Evolutionary conservation across 2,329 filamentous ascomycete genomes (phyloP), one percentile per base, ranked within the genome.

Genomic region (Aspergillus bombycis): DNA sequence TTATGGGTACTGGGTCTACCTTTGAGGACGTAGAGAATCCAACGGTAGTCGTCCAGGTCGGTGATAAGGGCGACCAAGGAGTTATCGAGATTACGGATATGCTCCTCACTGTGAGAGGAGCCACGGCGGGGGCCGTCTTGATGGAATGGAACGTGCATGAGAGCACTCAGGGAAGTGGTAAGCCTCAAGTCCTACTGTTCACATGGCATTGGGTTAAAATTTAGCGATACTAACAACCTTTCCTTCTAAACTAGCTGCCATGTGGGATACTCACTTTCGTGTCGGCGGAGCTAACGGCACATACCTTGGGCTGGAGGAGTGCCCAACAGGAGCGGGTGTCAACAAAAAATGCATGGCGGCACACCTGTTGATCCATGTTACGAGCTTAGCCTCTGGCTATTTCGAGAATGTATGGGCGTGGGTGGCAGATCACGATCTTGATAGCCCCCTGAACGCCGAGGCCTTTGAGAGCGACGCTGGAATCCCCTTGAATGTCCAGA

Each of bases 61-160:
- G 89, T 14, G 79, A 79, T 5, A 80, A 85, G 0, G 89, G 90
- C 3, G 86, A 92, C 28, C 75, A 75, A 11, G 91, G 91, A 7
- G 81, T 80, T 16, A 81, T 94, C 21, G 91, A 94, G 74, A 87
- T 89, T 81, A 88, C 85, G 5, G 91, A 94, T 73, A 86, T 91
- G 70, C 85, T 94, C 56, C 82, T 94, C 16, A 88, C 87, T 60
- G 92, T 89, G 0, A 83, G 86, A 62, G 91, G 91, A 1, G 78
- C 88, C 30, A 83, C 88, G 9, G 83, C 87, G 1, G 91, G 91
- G 5, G 91, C 91, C 1, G 82, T 89, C 9, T 79, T 93, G 8
- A 86, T 93, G 62, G 84, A 94, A 72, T 93, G 89, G 82, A 94
- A 94, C 73, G 80, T 93, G 19, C 4, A 26, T 26, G 26, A 26